These are phyloP conservation scores for Polytolypa hystricis DNA, from an alignment of 2,329 filamentous ascomycete species.

Conservation along the genomic window DNA sequence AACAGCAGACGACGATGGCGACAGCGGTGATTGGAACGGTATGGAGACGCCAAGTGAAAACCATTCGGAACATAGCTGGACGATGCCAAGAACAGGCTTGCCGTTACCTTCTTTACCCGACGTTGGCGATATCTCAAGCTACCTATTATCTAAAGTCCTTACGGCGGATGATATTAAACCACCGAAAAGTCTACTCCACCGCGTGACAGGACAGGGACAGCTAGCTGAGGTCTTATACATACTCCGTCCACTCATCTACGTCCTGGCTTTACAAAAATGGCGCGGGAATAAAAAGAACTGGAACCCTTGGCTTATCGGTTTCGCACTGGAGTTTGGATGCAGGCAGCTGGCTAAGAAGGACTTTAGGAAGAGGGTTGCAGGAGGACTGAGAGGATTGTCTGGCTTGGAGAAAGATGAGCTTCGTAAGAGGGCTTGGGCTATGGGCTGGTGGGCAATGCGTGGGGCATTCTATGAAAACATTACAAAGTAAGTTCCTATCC, in stretches of 20 bases:
- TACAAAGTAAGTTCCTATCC: conserved; percentile 46
- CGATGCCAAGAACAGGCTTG: conserved; percentile 88
- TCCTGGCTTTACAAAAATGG: conserved; percentile 65
- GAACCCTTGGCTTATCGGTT: conserved; percentile 81
- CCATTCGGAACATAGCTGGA: conserved; percentile 51
- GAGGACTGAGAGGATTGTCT: conserved; percentile 65
- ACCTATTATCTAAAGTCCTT: conserved; percentile 78
- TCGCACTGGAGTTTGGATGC: conserved; percentile 76
- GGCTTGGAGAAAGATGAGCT: conserved; percentile 83
- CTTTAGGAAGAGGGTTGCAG: conserved; percentile 51
- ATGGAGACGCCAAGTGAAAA: conserved; percentile 36
- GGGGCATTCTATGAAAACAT: conserved; percentile 95
- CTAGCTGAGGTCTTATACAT: conserved; percentile 88
- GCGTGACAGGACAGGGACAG: conserved; percentile 59
- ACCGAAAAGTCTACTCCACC: conserved; percentile 73
- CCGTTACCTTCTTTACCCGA: conserved; percentile 74
- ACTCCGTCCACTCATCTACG: conserved; percentile 76
- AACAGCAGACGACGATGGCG: conserved; percentile 40
- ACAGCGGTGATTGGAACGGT: conserved; percentile 41
- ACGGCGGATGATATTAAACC: conserved; percentile 96
- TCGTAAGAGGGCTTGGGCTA: conserved; percentile 73
- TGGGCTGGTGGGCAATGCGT: conserved; percentile 93
- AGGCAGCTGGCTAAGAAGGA: conserved; percentile 68
- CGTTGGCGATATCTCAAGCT: conserved; percentile 70
- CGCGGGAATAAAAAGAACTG: conserved; percentile 66